A percentile compares a stretch with the other conserved stretches of the same genome.
phyloP scores from a whole-genome alignment of 2,329 filamentous ascomycete genomes.

The Nothopassalora personata region DNA sequence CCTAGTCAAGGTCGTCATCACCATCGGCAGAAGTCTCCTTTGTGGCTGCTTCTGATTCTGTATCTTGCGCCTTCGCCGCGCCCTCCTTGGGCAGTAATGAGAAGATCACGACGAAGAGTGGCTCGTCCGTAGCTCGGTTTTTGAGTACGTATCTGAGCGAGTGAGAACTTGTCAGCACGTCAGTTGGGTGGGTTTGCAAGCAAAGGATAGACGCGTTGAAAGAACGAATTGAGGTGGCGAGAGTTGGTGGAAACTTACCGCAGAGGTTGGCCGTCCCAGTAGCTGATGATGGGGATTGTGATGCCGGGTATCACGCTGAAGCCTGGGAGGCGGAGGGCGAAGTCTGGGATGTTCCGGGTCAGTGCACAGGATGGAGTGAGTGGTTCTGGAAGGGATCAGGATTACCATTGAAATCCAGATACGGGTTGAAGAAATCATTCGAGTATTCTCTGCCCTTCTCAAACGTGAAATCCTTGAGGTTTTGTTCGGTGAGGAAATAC shows the following conservation, averaged over 20 bases:
- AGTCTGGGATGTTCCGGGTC: conserved; percentile 41
- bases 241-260: conserved; percentile 51
- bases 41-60: conserved; percentile 8
- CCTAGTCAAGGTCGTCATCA: conserved; percentile 22
- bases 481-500: conserved; percentile 53
- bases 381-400: conserved; percentile 2
- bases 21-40: conserved; percentile 1
- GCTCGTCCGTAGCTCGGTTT: conserved; percentile 65
- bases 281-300: conserved; percentile 65
- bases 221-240: conserved; percentile 28
- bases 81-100: conserved; percentile 63
- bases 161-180: conserved; percentile 59
- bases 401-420: conserved; percentile 74
- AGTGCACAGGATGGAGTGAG: neutral
- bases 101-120: conserved; percentile 78
- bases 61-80: conserved; percentile 7
- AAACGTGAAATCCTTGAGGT: conserved; percentile 55
- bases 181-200: conserved; percentile 15
- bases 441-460: conserved; percentile 57
- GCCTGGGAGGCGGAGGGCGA: conserved; percentile 65
- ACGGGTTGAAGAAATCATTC: conserved; percentile 83
- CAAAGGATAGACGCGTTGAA: conserved; percentile 8
- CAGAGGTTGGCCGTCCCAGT: conserved; percentile 73
- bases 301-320: conserved; percentile 53
- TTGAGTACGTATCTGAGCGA: conserved; percentile 87